Percentiles rank a stretch among this genome's conserved stretches.
Evolutionary conservation across 1,139 yeast genomes (phyloP).

Genomic region (Scheffersomyces titani): DNA sequence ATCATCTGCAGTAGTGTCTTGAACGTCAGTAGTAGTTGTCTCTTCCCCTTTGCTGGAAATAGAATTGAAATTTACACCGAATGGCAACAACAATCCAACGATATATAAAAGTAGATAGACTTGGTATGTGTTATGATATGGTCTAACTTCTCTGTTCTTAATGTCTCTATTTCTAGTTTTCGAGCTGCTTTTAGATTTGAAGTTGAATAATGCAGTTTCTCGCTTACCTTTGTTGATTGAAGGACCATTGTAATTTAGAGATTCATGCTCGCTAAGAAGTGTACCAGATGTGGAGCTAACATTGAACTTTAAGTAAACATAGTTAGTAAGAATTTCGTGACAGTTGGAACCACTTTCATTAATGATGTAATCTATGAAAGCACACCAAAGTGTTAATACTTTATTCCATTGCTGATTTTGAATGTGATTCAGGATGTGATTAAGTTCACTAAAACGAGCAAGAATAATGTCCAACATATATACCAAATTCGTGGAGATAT

Average conservation of each 20-base stretch:
- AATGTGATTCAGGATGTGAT: slow-evolving; percentile 23
- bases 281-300: neutral
- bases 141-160: slow-evolving; percentile 19
- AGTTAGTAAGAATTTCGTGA: slow-evolving; percentile 39
- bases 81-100: slow-evolving; percentile 37
- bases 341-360: slow-evolving; percentile 42
- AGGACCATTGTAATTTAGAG: slow-evolving; percentile 3
- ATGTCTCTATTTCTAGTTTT: slow-evolving; percentile 22
- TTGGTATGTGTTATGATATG: slow-evolving; percentile 41
- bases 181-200: slow-evolving; percentile 25
- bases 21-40: slow-evolving; percentile 7
- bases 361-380: slow-evolving; percentile 32
- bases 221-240: slow-evolving; percentile 15
- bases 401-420: slow-evolving; percentile 39
- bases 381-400: slow-evolving; percentile 31
- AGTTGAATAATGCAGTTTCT: slow-evolving; percentile 30
- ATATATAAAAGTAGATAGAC: slow-evolving; percentile 30
- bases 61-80: slow-evolving; percentile 37
- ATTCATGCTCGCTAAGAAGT: slow-evolving; percentile 4
- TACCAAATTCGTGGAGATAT: slow-evolving; percentile 29
- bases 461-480: slow-evolving; percentile 33
- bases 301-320: slow-evolving; percentile 33
- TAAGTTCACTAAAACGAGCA: slow-evolving; percentile 30
- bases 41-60: slow-evolving; percentile 16
- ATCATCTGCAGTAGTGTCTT: slow-evolving; percentile 23